Base-by-base conservation (phyloP, 1,139 yeast species). In the Taphrina sp. region DNA sequence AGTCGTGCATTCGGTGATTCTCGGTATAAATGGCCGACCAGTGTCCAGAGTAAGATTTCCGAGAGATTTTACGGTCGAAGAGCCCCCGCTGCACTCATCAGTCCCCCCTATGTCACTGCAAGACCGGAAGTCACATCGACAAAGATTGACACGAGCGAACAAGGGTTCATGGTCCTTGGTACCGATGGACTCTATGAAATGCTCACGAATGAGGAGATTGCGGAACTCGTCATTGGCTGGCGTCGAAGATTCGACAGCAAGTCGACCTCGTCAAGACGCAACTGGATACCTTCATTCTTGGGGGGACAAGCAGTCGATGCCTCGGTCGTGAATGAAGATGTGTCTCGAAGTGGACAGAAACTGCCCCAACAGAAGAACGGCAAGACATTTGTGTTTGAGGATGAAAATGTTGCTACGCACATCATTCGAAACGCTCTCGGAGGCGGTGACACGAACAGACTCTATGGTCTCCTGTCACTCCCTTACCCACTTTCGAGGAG, bases 101-200 rank as follows among this genome's bases (percentile, higher is more conserved):
- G 96, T 0, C 98, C 99, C 3, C 99, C 99, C 0, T 92, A 92
- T 69, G 96, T 92, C 33, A 92, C 98, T 0, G 97, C 98, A 0
- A 90, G 84, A 67, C 99, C 99, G 0, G 96, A 84, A 26, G 77
- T 92, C 31, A 85, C 96, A 8, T 83, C 95, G 2, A 84, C 94
- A 10, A 80, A 82, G 65, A 79, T 94, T 49, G 76, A 76, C 56
- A 86, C 92, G 0, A 75, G 76, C 22, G 80, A 81, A 63, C 82
- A 89, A 61, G 95, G 88, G 66, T 92, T 94, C 64, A 73, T 92
- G 70, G 95, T 94, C 19, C 75, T 94, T 80, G 98, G 94, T 0
- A 83, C 95, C 14, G 99, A 92, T 71, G 99, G 98, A 0, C 74
- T 92, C 52, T 94, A 84, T 69, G 98, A 94, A 68, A 79, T 92